phyloP scores from a whole-genome alignment of 2,329 filamentous ascomycete species.

The Cladophialophora carrionii region DNA sequence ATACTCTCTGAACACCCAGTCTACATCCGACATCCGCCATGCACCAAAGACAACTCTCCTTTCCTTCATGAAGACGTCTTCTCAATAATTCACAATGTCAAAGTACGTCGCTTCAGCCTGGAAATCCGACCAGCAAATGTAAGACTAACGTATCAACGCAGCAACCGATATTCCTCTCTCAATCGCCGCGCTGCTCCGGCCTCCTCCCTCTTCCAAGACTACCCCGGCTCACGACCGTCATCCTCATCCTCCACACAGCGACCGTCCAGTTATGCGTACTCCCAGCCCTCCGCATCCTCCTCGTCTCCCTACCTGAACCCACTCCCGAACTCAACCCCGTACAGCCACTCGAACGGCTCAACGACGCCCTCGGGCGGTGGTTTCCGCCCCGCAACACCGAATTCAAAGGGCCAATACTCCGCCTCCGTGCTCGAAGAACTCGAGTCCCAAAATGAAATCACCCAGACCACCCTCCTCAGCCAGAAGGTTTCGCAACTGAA shows the following conservation, averaged over 20 bases:
- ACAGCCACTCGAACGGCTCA: conserved; percentile 11
- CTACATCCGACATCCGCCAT: background rate
- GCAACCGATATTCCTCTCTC: conserved; percentile 62
- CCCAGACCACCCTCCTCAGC: conserved; percentile 50
- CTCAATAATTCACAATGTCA: conserved; percentile 25
- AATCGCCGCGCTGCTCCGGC: conserved; percentile 64
- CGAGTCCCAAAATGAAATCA: conserved; percentile 93
- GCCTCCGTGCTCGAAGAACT: conserved; percentile 89
- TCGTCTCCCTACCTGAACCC: conserved; percentile 30
- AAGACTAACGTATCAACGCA: background rate
- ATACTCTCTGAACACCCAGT: background rate
- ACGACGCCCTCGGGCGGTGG: conserved; percentile 15
- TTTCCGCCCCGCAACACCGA: conserved; percentile 34
- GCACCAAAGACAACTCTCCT: conserved; percentile 1
- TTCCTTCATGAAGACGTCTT: conserved; percentile 11
- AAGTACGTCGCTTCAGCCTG: conserved; percentile 19
- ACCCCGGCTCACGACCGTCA: conserved; percentile 37
- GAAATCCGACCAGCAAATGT: background rate
- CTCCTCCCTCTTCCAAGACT: conserved; percentile 68
- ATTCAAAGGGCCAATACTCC: conserved; percentile 79
- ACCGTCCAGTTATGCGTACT: conserved; percentile 30
- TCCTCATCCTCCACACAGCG: conserved; percentile 33
- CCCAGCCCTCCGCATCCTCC: conserved; percentile 16
- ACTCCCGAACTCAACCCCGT: conserved; percentile 21
- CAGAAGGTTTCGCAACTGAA: conserved; percentile 39